phyloP scores from a whole-genome alignment of 306 rosid genomes.

The Quercus ilex region DNA sequence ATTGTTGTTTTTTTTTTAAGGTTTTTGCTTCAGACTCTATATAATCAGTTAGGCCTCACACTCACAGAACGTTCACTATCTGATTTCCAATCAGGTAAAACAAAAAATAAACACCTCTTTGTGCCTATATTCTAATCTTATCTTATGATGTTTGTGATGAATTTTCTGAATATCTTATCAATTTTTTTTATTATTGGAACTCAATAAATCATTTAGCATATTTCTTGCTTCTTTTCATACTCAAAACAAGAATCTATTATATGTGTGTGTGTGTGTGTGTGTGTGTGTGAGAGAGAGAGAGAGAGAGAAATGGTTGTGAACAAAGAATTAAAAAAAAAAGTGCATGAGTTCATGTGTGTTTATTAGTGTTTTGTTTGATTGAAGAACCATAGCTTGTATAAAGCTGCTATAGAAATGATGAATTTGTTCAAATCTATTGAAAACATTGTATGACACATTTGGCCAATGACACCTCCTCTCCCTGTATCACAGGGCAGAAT shows the following conservation, averaged over 20 bases:
- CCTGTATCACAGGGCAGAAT: background rate
- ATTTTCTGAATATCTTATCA: background rate
- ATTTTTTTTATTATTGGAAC: background rate
- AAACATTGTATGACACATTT: background rate
- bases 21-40: too few relatives aligned
- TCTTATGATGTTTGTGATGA: background rate
- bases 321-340: too few relatives aligned
- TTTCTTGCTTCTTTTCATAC: too few relatives aligned
- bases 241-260: too few relatives aligned
- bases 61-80: too few relatives aligned
- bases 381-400: background rate
- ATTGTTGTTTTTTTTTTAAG: background rate
- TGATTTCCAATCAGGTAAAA: too few relatives aligned
- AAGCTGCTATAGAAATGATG: background rate
- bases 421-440: background rate
- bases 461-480: background rate
- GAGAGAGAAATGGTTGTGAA: too few relatives aligned
- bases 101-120: background rate
- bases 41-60: too few relatives aligned
- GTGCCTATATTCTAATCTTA: background rate
- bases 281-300: too few relatives aligned
- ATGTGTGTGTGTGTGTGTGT: too few relatives aligned
- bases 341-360: too few relatives aligned
- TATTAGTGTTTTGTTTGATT: background rate
- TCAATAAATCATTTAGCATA: too few relatives aligned